phyloP scores from a whole-genome alignment of 257 asterid species.

The Paulownia fortunei region DNA sequence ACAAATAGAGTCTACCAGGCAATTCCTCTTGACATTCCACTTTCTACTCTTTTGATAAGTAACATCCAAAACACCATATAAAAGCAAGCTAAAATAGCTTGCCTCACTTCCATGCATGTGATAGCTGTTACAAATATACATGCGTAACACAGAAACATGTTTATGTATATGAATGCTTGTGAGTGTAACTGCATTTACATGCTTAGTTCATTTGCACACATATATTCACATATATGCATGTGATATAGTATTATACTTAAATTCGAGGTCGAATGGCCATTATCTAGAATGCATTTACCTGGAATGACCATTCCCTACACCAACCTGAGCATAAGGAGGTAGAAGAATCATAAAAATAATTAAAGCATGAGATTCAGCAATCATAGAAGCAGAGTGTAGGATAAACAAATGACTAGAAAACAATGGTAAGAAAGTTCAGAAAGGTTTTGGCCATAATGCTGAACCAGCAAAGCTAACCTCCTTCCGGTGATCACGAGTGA shows the following conservation, averaged over 20 bases:
- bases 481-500: conserved; percentile 90
- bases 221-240: neutral
- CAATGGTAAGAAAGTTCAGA: neutral
- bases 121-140: conserved; percentile 5
- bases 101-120: conserved; percentile 17
- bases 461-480: conserved; percentile 60
- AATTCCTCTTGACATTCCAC: neutral
- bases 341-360: neutral
- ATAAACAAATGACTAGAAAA: conserved; percentile 10
- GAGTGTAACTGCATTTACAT: neutral
- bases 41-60: neutral
- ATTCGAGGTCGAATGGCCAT: neutral
- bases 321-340: neutral
- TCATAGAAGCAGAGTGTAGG: neutral
- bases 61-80: neutral
- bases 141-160: neutral
- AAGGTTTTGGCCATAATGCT: conserved; percentile 12
- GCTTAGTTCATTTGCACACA: neutral
- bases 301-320: conserved; percentile 8
- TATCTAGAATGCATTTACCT: conserved; percentile 15
- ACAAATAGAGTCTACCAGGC: neutral
- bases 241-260: neutral
- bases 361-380: conserved; percentile 11
- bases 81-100: neutral
- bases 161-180: no score